Percentiles rank a stretch among this genome's conserved stretches.
phyloP scores from a whole-genome alignment of 1,139 yeast genomes.

The Yarrowia galli region DNA sequence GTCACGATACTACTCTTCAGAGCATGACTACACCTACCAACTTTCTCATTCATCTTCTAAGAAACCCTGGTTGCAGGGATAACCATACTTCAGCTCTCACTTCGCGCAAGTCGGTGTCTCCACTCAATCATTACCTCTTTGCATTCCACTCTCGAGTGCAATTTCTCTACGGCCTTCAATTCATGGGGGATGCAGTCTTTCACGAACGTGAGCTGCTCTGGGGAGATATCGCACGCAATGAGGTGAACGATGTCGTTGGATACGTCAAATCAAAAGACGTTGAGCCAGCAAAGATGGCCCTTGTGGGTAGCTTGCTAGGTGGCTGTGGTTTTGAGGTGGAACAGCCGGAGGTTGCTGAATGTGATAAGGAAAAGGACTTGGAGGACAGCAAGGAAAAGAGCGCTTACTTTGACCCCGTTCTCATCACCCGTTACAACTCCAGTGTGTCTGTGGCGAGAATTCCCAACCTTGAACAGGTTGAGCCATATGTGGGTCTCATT shows the following conservation, averaged over 20 bases:
- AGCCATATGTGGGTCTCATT: background rate
- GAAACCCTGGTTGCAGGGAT: background rate
- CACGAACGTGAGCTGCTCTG: conserved; percentile 9
- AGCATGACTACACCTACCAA: conserved; percentile 5
- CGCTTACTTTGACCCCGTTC: background rate
- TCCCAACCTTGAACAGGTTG: background rate
- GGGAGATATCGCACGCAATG: background rate
- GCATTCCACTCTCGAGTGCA: conserved; percentile 28
- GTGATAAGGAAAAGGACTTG: background rate
- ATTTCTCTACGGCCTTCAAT: conserved; percentile 7
- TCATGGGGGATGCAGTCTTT: conserved; percentile 20
- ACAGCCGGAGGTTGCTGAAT: background rate
- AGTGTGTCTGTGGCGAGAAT: background rate
- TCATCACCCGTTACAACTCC: conserved; percentile 4
- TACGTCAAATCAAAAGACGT: background rate
- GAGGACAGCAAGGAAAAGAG: background rate
- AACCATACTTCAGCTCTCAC: background rate
- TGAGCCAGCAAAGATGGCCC: conserved; percentile 11
- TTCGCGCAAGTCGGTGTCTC: background rate
- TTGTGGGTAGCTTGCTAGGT: background rate
- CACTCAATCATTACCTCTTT: conserved; percentile 10
- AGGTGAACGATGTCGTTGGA: background rate
- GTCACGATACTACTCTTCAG: background rate
- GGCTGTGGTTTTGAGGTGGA: background rate
- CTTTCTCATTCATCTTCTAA: conserved; percentile 7